Base-by-base conservation (phyloP, 2,329 filamentous ascomycete species). In the Colletotrichum aenigma region DNA sequence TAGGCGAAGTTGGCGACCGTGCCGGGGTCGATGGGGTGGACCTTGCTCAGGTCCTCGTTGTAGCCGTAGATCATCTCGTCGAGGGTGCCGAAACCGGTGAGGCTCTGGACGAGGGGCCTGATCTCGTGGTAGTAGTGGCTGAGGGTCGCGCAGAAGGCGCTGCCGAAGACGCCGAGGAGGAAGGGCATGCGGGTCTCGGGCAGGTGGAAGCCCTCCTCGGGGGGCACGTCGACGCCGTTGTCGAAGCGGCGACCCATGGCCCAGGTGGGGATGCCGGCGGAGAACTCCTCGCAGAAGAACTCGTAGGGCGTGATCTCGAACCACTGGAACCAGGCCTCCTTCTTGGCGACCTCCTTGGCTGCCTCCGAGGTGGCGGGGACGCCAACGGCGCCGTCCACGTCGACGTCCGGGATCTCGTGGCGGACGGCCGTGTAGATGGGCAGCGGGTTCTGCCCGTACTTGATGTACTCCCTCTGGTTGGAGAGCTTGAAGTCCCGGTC, bases 41-140 rank as follows among this genome's bases (percentile, higher is more conserved):
- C 93, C 83, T 97, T 98, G 83, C 94, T 92, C 30, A 98, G 86
- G 77, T 98, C 95, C 28, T 96, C 91, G 81, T 96, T 95, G 52
- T 77, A 77, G 34, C 94, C 95, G 74, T 94, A 92, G 30, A 98
- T 94, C 82, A 98, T 88, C 61, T 93, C 92, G 82, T 98, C 96
- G 28, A 99, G 88, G 3, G 94, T 90, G 12, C 88, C 88, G 78
- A 98, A 94, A 0, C 96, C 96, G 7, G 92, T 90, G 26, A 98
- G 86, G 15, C 93, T 93, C 78, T 91, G 92, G 24, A 98, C 88
- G 7, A 98, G 84, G 0, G 97, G 97, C n/a, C 94, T 91, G 62
- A 98, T 91, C 84, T 99, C 97, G 78, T 94, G 95, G 85, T 98
- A 98, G 83, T 99, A 99, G 83, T 98, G 97, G 58, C 95, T 96